These are phyloP conservation scores for Endothia cerciana DNA, from an alignment of 2,329 filamentous ascomycete species.

Conservation along the genomic window DNA sequence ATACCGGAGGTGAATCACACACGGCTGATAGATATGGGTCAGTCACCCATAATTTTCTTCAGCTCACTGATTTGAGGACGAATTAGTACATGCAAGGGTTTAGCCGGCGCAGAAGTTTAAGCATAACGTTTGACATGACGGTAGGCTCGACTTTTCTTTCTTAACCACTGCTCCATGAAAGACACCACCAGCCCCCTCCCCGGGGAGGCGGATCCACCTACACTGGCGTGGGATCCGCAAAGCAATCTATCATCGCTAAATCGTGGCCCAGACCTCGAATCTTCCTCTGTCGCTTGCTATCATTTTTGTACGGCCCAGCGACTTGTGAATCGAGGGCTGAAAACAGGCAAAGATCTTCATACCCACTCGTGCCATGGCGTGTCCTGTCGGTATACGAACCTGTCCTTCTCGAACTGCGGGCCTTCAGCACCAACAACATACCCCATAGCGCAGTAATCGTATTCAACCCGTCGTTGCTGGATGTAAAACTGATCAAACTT, in stretches of 20 bases:
- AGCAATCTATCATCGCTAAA: background rate
- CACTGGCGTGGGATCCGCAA: too few relatives aligned
- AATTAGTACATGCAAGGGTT: background rate
- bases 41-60: background rate
- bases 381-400: slow-evolving; percentile 22
- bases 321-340: background rate
- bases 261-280: background rate
- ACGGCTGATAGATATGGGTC: background rate
- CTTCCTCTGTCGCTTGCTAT: background rate
- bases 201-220: too few relatives aligned
- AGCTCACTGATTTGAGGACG: background rate
- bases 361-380: slow-evolving; percentile 25
- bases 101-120: background rate
- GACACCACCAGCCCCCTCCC: too few relatives aligned
- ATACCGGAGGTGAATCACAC: slow-evolving; percentile 1
- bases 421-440: slow-evolving; percentile 26
- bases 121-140: background rate
- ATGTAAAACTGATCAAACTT: slow-evolving; percentile 32
- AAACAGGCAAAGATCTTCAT: background rate
- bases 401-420: slow-evolving; percentile 8
- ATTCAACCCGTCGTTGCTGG: slow-evolving; percentile 29
- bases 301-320: background rate
- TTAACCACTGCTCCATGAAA: background rate
- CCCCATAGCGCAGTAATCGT: slow-evolving; percentile 29
- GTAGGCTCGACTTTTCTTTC: too few relatives aligned